Evolutionary conservation across 1,284 basidiomycete genomes (phyloP).

Genomic region (Phlebopus sp.): DNA sequence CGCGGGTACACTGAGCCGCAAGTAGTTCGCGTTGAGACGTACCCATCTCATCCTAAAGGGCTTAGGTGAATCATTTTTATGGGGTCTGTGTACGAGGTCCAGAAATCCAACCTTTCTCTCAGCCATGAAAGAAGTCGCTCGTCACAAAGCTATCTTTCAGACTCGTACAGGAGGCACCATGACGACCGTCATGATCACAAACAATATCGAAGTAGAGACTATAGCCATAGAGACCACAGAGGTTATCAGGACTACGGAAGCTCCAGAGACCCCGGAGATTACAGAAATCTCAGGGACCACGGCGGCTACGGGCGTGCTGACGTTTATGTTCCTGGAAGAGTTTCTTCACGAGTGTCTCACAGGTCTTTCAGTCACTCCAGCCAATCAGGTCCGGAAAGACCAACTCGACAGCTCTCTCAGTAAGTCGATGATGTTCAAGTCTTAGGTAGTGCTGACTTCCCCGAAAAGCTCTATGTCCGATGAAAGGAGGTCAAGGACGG

Average conservation of each 20-base stretch:
- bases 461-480: constrained; percentile 23
- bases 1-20: constrained; percentile 28
- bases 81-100: constrained; percentile 4
- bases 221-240: constrained; percentile 19
- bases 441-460: constrained; percentile 11
- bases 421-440: constrained; percentile 12
- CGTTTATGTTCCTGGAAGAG: constrained; percentile 19
- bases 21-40: constrained; percentile 24
- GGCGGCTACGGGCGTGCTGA: constrained; percentile 17
- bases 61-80: constrained; percentile 17
- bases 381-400: constrained; percentile 20
- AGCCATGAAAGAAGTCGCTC: constrained; percentile 29
- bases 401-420: constrained; percentile 16
- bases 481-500: constrained; percentile 22
- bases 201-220: constrained; percentile 11
- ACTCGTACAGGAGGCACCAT: constrained; percentile 23
- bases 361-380: constrained; percentile 22
- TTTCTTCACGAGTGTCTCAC: constrained; percentile 30
- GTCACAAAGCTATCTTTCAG: constrained; percentile 21
- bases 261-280: constrained; percentile 12
- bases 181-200: constrained; percentile 22
- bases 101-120: constrained; percentile 1
- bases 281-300: constrained; percentile 25
- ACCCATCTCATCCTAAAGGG: constrained; percentile 16
- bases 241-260: constrained; percentile 16